Evolutionary conservation across 2,329 filamentous ascomycete genomes (phyloP).

Genomic region (Apiospora phragmitis): DNA sequence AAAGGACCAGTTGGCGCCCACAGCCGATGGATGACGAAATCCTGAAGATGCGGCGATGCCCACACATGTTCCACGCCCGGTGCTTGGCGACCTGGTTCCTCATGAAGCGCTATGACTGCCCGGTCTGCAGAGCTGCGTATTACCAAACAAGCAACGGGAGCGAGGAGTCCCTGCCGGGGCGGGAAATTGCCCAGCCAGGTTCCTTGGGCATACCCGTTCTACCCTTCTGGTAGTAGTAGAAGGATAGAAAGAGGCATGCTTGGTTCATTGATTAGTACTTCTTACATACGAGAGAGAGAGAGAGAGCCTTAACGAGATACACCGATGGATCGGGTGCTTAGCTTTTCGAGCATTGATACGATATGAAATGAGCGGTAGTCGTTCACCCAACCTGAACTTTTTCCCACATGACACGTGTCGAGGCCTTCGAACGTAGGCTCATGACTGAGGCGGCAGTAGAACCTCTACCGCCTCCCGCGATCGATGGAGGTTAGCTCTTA

Average conservation of each 20-base stretch:
- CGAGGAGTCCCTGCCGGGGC: not conserved
- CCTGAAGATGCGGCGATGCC: slow-evolving; percentile 37
- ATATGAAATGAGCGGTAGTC: not conserved
- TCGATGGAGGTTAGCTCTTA: slow-evolving; percentile 10
- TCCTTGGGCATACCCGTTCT: slow-evolving; percentile 16
- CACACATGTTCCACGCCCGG: slow-evolving; percentile 40
- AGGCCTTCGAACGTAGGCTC: not conserved
- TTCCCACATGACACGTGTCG: not conserved
- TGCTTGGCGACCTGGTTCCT: slow-evolving; percentile 43
- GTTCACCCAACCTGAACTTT: not conserved
- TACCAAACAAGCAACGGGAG: slow-evolving; percentile 15
- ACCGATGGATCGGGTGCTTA: not conserved
- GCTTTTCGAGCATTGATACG: not conserved
- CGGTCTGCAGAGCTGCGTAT: slow-evolving; percentile 38
- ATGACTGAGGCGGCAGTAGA: not conserved
- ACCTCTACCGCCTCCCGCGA: not conserved
- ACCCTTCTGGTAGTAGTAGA: slow-evolving; percentile 24
- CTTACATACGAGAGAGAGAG: too few relatives aligned
- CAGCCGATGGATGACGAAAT: slow-evolving; percentile 31
- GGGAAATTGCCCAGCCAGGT: slow-evolving; percentile 5
- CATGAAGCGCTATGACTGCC: slow-evolving; percentile 37
- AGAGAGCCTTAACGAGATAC: not conserved
- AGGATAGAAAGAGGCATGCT: not conserved
- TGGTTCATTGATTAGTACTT: not conserved
- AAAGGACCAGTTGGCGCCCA: not conserved